These are phyloP conservation scores for Neoboletus magnificus DNA, from an alignment of 768 basidiomycete species.

Conservation along the genomic window DNA sequence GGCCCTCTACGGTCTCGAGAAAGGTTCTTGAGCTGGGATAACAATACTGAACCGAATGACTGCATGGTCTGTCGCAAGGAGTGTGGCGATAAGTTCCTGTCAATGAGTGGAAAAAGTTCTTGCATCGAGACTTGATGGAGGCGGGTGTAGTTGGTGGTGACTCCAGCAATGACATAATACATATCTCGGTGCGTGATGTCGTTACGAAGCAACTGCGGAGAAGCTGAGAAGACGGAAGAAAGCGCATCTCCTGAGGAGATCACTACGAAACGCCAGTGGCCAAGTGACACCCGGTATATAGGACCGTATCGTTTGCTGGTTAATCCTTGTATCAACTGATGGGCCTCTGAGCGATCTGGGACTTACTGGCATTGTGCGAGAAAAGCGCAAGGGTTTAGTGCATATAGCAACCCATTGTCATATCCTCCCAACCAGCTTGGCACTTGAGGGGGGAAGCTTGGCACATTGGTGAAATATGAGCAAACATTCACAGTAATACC, in stretches of 20 bases:
- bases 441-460: not conserved
- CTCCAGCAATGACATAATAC: slow-evolving; percentile 12
- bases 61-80: slow-evolving; percentile 11
- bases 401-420: not conserved
- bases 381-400: not conserved
- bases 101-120: slow-evolving; percentile 22
- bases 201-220: slow-evolving; percentile 8
- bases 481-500: not conserved
- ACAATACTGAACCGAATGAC: slow-evolving; percentile 9
- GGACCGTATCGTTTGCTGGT: slow-evolving; percentile 16
- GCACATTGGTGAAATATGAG: not conserved
- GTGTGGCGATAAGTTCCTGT: slow-evolving; percentile 14
- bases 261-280: slow-evolving; percentile 12
- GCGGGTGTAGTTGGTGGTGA: slow-evolving; percentile 1
- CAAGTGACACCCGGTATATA: slow-evolving; percentile 17
- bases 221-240: slow-evolving; percentile 3
- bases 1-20: not conserved
- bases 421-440: not conserved
- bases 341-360: not conserved
- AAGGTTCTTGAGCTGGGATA: slow-evolving; percentile 12
- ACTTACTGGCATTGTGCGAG: not conserved
- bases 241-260: slow-evolving; percentile 16
- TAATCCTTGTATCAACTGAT: not conserved
- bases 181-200: slow-evolving; percentile 9
- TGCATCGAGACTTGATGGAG: slow-evolving; percentile 19